These are phyloP conservation scores for Emericellopsis terricola DNA, from an alignment of 495 filamentous ascomycete species.

Conservation along the genomic window DNA sequence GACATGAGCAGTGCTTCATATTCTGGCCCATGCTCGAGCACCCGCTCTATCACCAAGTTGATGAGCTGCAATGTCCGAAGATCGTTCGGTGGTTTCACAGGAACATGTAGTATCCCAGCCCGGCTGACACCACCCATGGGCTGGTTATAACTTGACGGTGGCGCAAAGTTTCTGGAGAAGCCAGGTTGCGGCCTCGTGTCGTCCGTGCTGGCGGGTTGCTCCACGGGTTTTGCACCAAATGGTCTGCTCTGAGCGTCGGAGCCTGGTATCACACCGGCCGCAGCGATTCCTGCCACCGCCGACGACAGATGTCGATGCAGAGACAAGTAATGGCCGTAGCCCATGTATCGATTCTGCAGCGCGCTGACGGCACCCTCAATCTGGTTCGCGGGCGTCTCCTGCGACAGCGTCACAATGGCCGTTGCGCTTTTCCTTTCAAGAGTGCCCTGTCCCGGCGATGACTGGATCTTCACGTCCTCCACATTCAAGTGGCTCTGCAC, in stretches of 20 bases:
- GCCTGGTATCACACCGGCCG: constrained; percentile 29
- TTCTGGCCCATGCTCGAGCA: constrained; percentile 65
- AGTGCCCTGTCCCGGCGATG: constrained; percentile 19
- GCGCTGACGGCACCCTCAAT: constrained; percentile 65
- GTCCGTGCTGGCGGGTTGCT: constrained; percentile 22
- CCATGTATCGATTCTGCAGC: constrained; percentile 75
- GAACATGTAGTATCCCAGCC: constrained; percentile 41
- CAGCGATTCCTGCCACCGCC: constrained; percentile 41
- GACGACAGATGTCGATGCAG: constrained; percentile 75
- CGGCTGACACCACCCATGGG: constrained; percentile 24
- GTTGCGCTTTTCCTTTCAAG: constrained; percentile 60
- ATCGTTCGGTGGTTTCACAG: constrained; percentile 58
- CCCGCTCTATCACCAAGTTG: constrained; percentile 66
- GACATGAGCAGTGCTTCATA: constrained; percentile 92
- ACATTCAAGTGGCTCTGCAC: constrained; percentile 50
- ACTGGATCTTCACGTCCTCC: constrained; percentile 60
- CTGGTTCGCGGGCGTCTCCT: constrained; percentile 68
- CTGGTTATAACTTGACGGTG: constrained; percentile 48
- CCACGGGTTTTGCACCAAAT: constrained; percentile 69
- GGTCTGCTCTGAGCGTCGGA: constrained; percentile 42
- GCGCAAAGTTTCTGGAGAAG: constrained; percentile 60
- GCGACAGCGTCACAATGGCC: constrained; percentile 71
- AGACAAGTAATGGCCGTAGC: constrained; percentile 68
- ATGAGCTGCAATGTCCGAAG: constrained; percentile 68
- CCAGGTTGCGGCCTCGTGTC: constrained; percentile 38